Conservation (phyloP, 345 rosid genomes). For the Zanthoxylum bungeanum region DNA sequence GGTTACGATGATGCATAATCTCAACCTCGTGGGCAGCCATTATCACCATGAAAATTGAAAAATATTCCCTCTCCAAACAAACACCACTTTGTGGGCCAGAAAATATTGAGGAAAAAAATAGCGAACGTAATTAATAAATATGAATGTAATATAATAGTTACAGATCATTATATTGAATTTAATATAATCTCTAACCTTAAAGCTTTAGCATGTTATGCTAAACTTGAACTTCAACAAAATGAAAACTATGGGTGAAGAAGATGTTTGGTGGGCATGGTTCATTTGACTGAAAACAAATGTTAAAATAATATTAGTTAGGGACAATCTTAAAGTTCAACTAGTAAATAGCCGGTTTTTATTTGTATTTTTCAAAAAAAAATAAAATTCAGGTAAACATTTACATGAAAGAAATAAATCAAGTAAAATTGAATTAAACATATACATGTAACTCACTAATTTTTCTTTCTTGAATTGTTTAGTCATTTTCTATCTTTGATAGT, state of each 20-base stretch:
- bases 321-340: no score
- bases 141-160: no score
- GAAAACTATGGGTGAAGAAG: not conserved
- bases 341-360: no score
- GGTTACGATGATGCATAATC: not conserved
- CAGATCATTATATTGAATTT: not conserved
- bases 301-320: not conserved
- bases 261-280: not conserved
- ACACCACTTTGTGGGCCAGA: not conserved
- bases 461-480: no score
- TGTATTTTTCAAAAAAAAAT: no score
- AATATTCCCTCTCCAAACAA: not conserved
- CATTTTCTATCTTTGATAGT: no score
- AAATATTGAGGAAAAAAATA: no score
- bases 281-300: not conserved
- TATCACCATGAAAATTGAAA: not conserved
- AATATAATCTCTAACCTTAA: not conserved
- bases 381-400: no score
- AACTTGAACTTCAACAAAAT: not conserved
- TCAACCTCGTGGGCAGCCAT: not conserved
- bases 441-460: no score
- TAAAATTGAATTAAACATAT: no score
- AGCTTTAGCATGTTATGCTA: not conserved
- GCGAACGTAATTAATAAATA: not conserved
- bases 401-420: no score